Conservation (phyloP, 2,329 filamentous ascomycete genomes). For the Apiospora sp. region DNA sequence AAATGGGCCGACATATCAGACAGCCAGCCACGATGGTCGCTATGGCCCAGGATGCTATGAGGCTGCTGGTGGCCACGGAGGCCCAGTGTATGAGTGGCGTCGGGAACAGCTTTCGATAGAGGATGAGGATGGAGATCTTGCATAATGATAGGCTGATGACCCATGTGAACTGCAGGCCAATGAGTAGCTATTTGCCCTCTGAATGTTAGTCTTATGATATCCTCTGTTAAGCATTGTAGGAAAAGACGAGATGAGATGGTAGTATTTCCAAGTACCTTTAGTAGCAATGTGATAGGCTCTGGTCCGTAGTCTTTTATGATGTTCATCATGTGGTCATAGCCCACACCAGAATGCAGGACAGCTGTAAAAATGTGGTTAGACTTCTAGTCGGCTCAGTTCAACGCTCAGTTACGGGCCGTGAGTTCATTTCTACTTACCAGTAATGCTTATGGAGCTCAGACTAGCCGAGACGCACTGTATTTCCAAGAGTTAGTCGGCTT, state of each 20-base stretch:
- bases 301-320: background rate
- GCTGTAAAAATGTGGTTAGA: background rate
- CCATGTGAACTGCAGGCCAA: constrained; percentile 22
- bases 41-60: constrained; percentile 12
- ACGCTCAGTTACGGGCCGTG: too few species aligned
- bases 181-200: background rate
- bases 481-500: background rate
- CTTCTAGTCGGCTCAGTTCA: background rate
- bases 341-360: background rate
- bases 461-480: background rate
- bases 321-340: constrained; percentile 1
- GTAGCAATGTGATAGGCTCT: background rate
- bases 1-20: constrained; percentile 26
- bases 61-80: background rate
- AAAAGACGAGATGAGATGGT: background rate
- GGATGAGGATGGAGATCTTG: constrained; percentile 26
- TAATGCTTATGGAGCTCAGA: constrained; percentile 15
- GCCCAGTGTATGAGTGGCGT: background rate
- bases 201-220: background rate
- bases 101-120: constrained; percentile 24
- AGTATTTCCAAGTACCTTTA: background rate
- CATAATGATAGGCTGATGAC: constrained; percentile 24
- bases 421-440: background rate
- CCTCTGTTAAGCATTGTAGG: background rate
- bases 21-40: constrained; percentile 17